phyloP scores from a whole-genome alignment of 495 filamentous ascomycete genomes.

The Bathelium albidoporum region DNA sequence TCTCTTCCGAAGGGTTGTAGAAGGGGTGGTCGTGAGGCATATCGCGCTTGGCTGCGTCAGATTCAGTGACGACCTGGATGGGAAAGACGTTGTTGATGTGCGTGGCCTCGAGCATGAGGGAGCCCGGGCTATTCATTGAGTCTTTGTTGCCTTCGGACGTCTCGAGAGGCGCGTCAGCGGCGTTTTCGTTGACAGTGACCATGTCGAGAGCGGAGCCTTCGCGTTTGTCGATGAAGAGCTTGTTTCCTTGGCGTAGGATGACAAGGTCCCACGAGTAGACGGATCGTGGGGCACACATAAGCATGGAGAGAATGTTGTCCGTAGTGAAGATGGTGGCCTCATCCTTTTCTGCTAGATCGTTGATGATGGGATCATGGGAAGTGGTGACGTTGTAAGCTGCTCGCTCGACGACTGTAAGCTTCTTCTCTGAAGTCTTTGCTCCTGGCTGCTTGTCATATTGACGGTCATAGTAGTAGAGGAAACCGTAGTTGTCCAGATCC shows the following conservation, averaged over 20 bases:
- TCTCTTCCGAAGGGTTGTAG: constrained; percentile 89
- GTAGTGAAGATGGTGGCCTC: constrained; percentile 96
- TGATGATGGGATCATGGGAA: constrained; percentile 88
- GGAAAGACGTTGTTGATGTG: constrained; percentile 99
- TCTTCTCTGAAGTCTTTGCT: constrained; percentile 68
- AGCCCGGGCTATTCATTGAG: constrained; percentile 77
- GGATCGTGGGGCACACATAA: constrained; percentile 93
- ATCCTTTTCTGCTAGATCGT: constrained; percentile 92
- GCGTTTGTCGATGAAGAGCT: constrained; percentile 97
- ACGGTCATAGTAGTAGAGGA: constrained; percentile 95
- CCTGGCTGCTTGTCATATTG: constrained; percentile 85
- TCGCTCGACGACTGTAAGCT: constrained; percentile 77
- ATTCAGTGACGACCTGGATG: constrained; percentile 83
- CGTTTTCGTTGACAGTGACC: constrained; percentile 98
- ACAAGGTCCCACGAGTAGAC: constrained; percentile 98
- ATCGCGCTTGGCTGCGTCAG: constrained; percentile 60
- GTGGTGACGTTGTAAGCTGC: constrained; percentile 97
- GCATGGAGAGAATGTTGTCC: constrained; percentile 93
- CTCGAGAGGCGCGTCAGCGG: constrained; percentile 89
- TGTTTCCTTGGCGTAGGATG: constrained; percentile 79
- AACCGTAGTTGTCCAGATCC: constrained; percentile 89
- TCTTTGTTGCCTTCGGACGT: constrained; percentile 88
- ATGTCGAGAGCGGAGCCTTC: constrained; percentile 88
- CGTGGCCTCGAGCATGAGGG: constrained; percentile 90
- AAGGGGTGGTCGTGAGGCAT: constrained; percentile 90